Evolutionary conservation across 208 protist genomes (phyloP), one percentile per base, ranked within the genome.

Genomic region (Naegleria lovaniensis): DNA sequence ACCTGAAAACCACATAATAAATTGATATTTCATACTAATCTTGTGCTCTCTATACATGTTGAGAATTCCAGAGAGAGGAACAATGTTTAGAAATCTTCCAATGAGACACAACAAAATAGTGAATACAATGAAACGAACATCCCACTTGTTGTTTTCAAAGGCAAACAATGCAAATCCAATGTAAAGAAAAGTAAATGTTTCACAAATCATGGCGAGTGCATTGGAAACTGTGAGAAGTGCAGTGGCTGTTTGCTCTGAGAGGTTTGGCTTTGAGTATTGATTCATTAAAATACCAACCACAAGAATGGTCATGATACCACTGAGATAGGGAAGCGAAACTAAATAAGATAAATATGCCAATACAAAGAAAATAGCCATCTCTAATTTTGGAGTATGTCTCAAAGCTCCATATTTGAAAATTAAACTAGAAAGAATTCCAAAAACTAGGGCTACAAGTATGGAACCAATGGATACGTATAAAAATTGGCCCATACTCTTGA

Each of bases 261-360:
- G 25, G 29, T 92, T 91, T 43, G 67, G 51, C 79, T 38, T 76
- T 52, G 91, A 90, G 90, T 95, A 95, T 55, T 95, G 91, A 40
- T 91, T 87, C 92, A 95, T 94, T 15, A 94, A 91, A 22, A 96
- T 95, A 40, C 95, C 95, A 76, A 43, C 88, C 86, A 96, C 93
- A 40, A 96, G 92, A 83, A 96, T 94, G 38, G 94, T 91, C 83
- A 97, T 92, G 38, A 97, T 95, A 83, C 95, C 95, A 19, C 88
- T 93, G 29, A 96, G 92, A 7, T 92, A 86, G 4, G 93, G 40
- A 0, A 95, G 91, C 9, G 94, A 94, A 0, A 94, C 29, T 15
- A 93, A 58, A 89, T 94, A 96, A 5, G 91, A 75, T 16, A 67
- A n/a, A 43, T 94, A 95, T 4, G 91, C 91, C 40, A 93, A 94